These are phyloP conservation scores for Corymbia maculata DNA, from an alignment of 345 rosid genomes.

Conservation along the genomic window DNA sequence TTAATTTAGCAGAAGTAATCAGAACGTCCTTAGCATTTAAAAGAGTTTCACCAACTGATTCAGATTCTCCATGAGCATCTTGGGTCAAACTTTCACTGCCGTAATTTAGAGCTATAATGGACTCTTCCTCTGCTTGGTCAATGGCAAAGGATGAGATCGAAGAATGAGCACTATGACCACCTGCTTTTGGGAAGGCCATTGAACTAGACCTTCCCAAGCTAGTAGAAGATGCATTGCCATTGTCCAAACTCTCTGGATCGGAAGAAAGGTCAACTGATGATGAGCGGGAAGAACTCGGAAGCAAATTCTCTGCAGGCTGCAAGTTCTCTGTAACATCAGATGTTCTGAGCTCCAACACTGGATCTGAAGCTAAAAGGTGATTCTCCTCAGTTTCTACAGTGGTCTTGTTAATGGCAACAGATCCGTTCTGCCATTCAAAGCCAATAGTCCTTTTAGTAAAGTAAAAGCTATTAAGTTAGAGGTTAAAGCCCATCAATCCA, in stretches of 20 bases:
- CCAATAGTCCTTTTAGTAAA: slow-evolving; percentile 1
- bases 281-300: slow-evolving; percentile 21
- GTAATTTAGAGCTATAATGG: not conserved
- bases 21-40: not conserved
- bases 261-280: slow-evolving; percentile 44
- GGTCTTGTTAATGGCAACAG: slow-evolving; percentile 5
- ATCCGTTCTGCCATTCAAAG: slow-evolving; percentile 43
- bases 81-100: not conserved
- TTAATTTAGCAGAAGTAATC: not conserved
- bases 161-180: slow-evolving; percentile 6
- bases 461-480: not conserved
- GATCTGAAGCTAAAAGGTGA: slow-evolving; percentile 7
- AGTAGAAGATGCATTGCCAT: slow-evolving; percentile 15
- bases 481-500: not conserved
- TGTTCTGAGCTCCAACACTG: slow-evolving; percentile 4
- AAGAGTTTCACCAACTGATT: not conserved
- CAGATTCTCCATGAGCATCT: slow-evolving; percentile 9
- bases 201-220: slow-evolving; percentile 17
- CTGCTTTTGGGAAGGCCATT: not conserved
- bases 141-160: slow-evolving; percentile 7
- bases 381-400: slow-evolving; percentile 10
- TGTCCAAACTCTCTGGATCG: slow-evolving; percentile 29
- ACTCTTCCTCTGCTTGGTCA: slow-evolving; percentile 17
- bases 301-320: slow-evolving; percentile 11
- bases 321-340: slow-evolving; percentile 13